Evolutionary conservation across 2,329 filamentous ascomycete genomes (phyloP).

Genomic region (Scytalidium lignicola): DNA sequence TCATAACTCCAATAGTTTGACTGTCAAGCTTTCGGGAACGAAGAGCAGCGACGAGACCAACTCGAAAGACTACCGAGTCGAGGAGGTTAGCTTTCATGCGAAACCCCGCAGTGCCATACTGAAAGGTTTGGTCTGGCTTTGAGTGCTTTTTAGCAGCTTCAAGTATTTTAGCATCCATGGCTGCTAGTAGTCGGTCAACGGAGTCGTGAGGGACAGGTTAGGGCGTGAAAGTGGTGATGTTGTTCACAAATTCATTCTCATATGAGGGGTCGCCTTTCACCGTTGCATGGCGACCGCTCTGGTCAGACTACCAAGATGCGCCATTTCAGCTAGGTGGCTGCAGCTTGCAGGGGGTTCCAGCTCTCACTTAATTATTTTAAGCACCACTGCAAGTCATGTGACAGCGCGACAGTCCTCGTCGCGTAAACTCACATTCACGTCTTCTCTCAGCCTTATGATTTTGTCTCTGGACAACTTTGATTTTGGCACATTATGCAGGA

Average conservation of each 20-base stretch:
- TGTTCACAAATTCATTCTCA: not conserved
- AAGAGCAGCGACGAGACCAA: conserved; percentile 82
- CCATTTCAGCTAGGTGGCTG: not conserved
- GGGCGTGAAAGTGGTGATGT: not conserved
- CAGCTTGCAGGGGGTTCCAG: not conserved
- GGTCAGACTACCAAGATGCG: not conserved
- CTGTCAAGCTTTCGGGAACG: conserved; percentile 86
- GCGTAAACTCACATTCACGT: not conserved
- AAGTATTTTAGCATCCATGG: conserved; percentile 48
- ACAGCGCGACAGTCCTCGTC: not conserved
- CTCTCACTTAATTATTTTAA: no score
- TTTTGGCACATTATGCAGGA: not conserved
- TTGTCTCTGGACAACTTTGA: not conserved
- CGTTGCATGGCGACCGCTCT: not conserved
- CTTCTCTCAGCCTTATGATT: not conserved
- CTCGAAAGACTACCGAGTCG: conserved; percentile 87
- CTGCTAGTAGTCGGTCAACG: conserved; percentile 11
- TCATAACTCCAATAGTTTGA: conserved; percentile 93
- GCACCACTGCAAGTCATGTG: no score
- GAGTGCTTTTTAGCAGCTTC: conserved; percentile 58
- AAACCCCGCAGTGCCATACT: conserved; percentile 64
- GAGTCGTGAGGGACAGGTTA: not conserved
- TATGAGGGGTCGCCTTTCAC: not conserved
- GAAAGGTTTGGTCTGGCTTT: conserved; percentile 51
- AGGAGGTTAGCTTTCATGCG: conserved; percentile 73